Conservation (phyloP, 805 yeast genomes). For the Blastobotrys chiropterorum region DNA sequence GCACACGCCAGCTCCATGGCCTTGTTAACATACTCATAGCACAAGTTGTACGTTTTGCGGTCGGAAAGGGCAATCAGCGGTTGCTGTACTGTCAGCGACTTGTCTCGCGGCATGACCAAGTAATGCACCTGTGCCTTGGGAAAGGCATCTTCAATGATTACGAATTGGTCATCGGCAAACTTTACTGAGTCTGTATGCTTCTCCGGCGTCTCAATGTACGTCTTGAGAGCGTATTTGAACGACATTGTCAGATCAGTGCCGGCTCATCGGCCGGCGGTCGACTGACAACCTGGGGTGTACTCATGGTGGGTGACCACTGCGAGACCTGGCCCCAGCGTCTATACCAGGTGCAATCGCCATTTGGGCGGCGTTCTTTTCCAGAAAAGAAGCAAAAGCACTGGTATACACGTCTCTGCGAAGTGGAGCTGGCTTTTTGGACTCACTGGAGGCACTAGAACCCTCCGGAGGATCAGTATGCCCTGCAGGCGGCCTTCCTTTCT, state of each 20-base stretch:
- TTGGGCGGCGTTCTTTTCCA: no score
- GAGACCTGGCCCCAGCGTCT: no score
- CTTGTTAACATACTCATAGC: slow-evolving; percentile 23
- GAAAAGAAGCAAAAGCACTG: no score
- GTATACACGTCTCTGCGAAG: no score
- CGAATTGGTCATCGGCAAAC: slow-evolving; percentile 45
- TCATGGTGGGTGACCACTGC: neutral
- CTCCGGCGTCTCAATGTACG: slow-evolving; percentile 45
- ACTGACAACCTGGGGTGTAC: no score
- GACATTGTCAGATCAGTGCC: slow-evolving; percentile 3
- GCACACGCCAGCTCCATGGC: slow-evolving; percentile 35
- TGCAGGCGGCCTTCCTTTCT: no score
- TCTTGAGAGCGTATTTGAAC: slow-evolving; percentile 30
- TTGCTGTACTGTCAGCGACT: slow-evolving; percentile 35
- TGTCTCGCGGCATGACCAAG: slow-evolving; percentile 52
- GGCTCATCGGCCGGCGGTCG: no score
- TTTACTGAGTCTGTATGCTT: slow-evolving; percentile 33
- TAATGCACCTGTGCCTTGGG: slow-evolving; percentile 61
- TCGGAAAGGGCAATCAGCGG: slow-evolving; percentile 46
- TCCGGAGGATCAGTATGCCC: no score
- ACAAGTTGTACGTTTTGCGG: slow-evolving; percentile 27
- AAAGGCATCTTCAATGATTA: slow-evolving; percentile 52
- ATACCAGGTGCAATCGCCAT: no score
- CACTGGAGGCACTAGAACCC: no score
- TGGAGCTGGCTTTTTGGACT: no score